A percentile compares a stretch with the other conserved stretches of the same genome.
Evolutionary conservation across 768 basidiomycete species (phyloP).

Genomic region (Collybia nuda): DNA sequence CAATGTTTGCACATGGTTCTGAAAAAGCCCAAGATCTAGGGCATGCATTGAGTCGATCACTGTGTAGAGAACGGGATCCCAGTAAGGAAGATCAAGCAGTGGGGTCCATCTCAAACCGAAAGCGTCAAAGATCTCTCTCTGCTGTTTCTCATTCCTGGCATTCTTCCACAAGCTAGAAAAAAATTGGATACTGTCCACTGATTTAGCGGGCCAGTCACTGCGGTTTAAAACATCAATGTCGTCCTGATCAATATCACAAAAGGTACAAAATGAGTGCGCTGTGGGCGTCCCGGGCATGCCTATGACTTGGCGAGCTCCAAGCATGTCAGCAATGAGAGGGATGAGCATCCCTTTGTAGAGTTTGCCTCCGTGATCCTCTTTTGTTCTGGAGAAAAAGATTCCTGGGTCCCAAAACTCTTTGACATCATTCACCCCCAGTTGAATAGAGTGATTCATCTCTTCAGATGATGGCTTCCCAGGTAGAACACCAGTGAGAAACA

Average conservation of each 20-base stretch:
- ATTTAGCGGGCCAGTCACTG: constrained; percentile 8
- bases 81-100: constrained; percentile 25
- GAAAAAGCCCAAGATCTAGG: constrained; percentile 17
- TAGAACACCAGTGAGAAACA: constrained; percentile 31
- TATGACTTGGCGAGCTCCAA: constrained; percentile 15
- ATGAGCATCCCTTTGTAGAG: constrained; percentile 19
- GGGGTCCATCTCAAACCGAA: constrained; percentile 18
- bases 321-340: constrained; percentile 28
- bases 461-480: constrained; percentile 28
- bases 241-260: constrained; percentile 11
- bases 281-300: not conserved
- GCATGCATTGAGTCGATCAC: constrained; percentile 28
- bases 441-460: constrained; percentile 30
- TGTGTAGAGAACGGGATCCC: constrained; percentile 19
- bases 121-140: too few species aligned
- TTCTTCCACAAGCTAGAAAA: too few species aligned
- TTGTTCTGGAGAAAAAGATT: constrained; percentile 17
- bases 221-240: constrained; percentile 17
- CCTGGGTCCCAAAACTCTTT: constrained; percentile 23
- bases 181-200: too few species aligned
- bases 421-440: constrained; percentile 30
- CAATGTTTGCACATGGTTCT: constrained; percentile 11
- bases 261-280: constrained; percentile 14
- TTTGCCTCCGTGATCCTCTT: constrained; percentile 12
- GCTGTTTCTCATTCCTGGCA: too few species aligned